Percentiles rank a stretch among this genome's conserved stretches.
These are phyloP conservation scores for Ceratocystis variospora DNA, from an alignment of 2,329 filamentous ascomycete genomes.

Conservation along the genomic window DNA sequence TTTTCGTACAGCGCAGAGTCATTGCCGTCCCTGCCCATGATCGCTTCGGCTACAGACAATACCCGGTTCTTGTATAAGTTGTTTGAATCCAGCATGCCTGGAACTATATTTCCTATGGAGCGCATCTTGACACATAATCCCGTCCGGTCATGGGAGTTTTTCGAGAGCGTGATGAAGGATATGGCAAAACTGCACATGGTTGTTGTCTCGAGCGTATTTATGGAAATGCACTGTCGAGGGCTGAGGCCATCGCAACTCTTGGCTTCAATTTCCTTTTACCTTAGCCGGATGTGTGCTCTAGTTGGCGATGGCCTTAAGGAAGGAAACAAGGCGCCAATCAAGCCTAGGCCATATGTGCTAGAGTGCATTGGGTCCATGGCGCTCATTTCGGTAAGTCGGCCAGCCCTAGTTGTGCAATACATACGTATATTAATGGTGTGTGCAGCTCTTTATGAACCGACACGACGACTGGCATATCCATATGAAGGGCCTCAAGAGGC, in stretches of 20 bases:
- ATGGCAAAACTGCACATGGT: slow-evolving; percentile 18
- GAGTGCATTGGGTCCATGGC: slow-evolving; percentile 19
- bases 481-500: slow-evolving; percentile 17
- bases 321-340: slow-evolving; percentile 14
- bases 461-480: slow-evolving; percentile 19
- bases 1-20: background rate
- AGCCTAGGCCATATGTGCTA: slow-evolving; percentile 15
- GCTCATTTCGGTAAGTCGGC: slow-evolving; percentile 15
- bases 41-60: slow-evolving; percentile 12
- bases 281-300: slow-evolving; percentile 18
- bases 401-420: background rate
- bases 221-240: slow-evolving; percentile 18
- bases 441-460: slow-evolving; percentile 15
- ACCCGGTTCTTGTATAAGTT: slow-evolving; percentile 16
- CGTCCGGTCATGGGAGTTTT: slow-evolving; percentile 17
- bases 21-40: background rate
- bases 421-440: background rate
- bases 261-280: slow-evolving; percentile 17
- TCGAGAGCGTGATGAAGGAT: slow-evolving; percentile 16
- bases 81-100: slow-evolving; percentile 17
- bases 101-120: slow-evolving; percentile 18
- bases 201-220: slow-evolving; percentile 17
- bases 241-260: slow-evolving; percentile 15
- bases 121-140: slow-evolving; percentile 16
- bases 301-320: slow-evolving; percentile 18